Conservation (phyloP, 306 rosid genomes). For the Ammopiptanthus mongolicus region DNA sequence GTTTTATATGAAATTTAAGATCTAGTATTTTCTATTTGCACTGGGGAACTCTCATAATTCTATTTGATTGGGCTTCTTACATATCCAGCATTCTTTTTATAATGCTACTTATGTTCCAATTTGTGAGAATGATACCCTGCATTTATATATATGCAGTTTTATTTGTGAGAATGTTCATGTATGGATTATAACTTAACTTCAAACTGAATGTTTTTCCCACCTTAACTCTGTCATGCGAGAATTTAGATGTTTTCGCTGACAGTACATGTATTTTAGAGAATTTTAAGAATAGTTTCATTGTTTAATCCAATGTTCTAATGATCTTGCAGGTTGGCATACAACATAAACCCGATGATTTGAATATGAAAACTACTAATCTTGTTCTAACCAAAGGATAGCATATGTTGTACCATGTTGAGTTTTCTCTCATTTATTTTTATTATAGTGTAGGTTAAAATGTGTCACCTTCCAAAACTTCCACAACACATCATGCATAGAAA, state of each 20-base stretch:
- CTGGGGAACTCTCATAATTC: background rate
- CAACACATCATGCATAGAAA: conserved; percentile 32
- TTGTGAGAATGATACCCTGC: background rate
- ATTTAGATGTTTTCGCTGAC: background rate
- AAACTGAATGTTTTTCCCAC: no score
- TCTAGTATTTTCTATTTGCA: no score
- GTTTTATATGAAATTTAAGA: no score
- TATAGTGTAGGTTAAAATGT: conserved; percentile 56
- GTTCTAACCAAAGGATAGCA: conserved; percentile 17
- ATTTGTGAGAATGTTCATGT: background rate
- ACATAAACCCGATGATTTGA: conserved; percentile 50
- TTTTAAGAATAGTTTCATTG: background rate
- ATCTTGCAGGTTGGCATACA: conserved; percentile 77
- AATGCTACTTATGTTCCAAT: background rate
- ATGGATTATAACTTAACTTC: no score
- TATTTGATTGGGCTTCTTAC: no score
- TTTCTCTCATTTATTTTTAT: background rate
- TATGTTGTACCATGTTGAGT: background rate
- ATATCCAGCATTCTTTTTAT: no score
- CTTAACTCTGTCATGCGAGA: background rate
- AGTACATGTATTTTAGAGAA: no score
- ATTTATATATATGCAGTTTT: no score
- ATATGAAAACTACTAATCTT: conserved; percentile 55
- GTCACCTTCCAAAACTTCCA: conserved; percentile 74
- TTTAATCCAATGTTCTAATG: conserved; percentile 14